Percentiles rank a stretch among this genome's conserved stretches.
These are phyloP conservation scores for Quercus gilva DNA, from an alignment of 306 rosid species.

Conservation along the genomic window DNA sequence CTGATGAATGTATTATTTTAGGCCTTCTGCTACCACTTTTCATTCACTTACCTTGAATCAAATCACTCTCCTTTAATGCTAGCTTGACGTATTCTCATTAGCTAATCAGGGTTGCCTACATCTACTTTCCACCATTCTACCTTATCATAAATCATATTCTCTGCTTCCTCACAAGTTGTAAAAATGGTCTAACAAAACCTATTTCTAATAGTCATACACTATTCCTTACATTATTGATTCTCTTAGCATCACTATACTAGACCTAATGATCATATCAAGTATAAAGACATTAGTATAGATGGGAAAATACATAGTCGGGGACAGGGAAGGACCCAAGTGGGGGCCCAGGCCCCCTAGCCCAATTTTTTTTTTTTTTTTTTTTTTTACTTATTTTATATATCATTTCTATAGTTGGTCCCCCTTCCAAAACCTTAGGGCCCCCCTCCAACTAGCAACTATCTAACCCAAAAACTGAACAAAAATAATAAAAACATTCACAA, in stretches of 20 bases:
- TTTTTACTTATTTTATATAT: too few species aligned
- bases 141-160: neutral
- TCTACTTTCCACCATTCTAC: neutral
- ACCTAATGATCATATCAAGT: neutral
- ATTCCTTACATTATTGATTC: neutral
- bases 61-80: too few species aligned
- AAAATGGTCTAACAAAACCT: neutral
- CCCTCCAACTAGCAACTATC: too few species aligned
- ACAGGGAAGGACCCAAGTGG: neutral
- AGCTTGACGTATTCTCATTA: neutral
- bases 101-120: neutral
- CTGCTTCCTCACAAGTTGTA: neutral
- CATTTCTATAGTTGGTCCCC: too few species aligned
- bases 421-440: too few species aligned
- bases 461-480: too few species aligned
- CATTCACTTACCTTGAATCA: too few species aligned
- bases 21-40: too few species aligned
- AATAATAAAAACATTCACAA: too few species aligned
- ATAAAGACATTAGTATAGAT: neutral
- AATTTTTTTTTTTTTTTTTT: too few species aligned
- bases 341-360: too few species aligned
- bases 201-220: neutral
- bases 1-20: too few species aligned
- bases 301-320: neutral
- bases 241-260: neutral